A percentile compares a stretch with the other conserved stretches of the same genome.
Evolutionary conservation across 1,284 basidiomycete genomes (phyloP).

Genomic region (Rhodotorula sp.): DNA sequence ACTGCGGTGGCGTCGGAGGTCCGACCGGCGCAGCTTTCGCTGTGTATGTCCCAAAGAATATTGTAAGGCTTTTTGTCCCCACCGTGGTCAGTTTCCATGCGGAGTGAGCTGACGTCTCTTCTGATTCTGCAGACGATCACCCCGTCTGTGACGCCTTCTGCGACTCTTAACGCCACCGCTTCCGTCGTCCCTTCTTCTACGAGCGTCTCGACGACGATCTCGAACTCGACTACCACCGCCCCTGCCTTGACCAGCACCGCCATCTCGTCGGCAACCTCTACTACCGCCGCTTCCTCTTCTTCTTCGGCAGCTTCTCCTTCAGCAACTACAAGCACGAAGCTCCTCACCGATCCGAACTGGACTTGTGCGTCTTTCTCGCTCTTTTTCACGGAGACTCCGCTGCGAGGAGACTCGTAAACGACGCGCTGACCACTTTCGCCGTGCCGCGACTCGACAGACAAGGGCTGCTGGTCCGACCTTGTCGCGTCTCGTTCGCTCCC

Average conservation of each 20-base stretch:
- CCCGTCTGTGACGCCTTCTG: background rate
- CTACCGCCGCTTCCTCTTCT: background rate
- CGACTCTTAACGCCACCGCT: background rate
- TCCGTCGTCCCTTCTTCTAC: too few species aligned
- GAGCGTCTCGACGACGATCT: too few species aligned
- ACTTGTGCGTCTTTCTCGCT: conserved; percentile 1
- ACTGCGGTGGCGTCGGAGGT: conserved; percentile 26
- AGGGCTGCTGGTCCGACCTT: conserved; percentile 25
- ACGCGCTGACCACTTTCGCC: background rate
- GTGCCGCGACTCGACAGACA: conserved; percentile 4
- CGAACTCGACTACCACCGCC: too few species aligned
- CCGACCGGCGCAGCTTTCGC: conserved; percentile 8
- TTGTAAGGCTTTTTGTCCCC: too few species aligned
- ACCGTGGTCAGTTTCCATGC: background rate
- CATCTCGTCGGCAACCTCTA: too few species aligned
- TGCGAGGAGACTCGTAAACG: too few species aligned
- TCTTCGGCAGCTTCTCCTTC: background rate
- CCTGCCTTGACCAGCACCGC: too few species aligned
- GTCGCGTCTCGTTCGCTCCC: conserved; percentile 26
- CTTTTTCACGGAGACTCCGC: background rate
- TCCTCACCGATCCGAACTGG: conserved; percentile 18
- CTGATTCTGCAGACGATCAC: background rate
- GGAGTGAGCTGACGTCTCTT: background rate
- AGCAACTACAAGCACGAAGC: background rate
- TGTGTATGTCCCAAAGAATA: conserved; percentile 2